Percentiles rank a stretch among this genome's conserved stretches.
phyloP scores from a whole-genome alignment of 2,329 filamentous ascomycete species.

The Talaromyces sp. region DNA sequence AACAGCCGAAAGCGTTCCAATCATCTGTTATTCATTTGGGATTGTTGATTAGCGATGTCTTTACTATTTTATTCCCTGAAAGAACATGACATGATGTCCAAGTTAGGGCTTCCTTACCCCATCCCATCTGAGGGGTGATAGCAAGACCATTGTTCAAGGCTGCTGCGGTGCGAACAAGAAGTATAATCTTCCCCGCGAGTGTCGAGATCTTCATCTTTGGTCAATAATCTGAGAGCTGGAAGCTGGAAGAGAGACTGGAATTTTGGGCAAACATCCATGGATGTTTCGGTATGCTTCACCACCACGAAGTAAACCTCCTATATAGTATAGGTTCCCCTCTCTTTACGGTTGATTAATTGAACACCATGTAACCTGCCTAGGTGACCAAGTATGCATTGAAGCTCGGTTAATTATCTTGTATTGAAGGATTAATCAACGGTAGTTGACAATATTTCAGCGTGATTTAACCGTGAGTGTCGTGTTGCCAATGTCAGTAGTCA shows the following conservation, averaged over 20 bases:
- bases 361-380: no score
- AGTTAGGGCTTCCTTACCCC: conserved; percentile 1
- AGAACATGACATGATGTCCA: no score
- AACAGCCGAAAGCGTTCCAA: conserved; percentile 47
- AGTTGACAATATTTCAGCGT: no score
- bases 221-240: no score
- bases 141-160: conserved; percentile 8
- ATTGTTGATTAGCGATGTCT: no score
- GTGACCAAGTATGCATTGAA: not conserved
- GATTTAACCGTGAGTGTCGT: not conserved
- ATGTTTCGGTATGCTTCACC: no score
- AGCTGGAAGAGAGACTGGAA: no score
- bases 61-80: no score
- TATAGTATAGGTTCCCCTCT: not conserved
- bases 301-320: no score
- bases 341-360: not conserved
- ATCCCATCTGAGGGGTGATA: conserved; percentile 14
- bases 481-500: not conserved
- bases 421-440: no score
- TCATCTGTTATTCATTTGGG: conserved; percentile 17
- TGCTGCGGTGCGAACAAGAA: not conserved
- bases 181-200: not conserved
- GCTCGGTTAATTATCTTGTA: not conserved
- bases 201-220: not conserved
- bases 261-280: no score